These are phyloP conservation scores for Brettanomyces anomalus DNA, from an alignment of 805 yeast genomes.

Conservation along the genomic window DNA sequence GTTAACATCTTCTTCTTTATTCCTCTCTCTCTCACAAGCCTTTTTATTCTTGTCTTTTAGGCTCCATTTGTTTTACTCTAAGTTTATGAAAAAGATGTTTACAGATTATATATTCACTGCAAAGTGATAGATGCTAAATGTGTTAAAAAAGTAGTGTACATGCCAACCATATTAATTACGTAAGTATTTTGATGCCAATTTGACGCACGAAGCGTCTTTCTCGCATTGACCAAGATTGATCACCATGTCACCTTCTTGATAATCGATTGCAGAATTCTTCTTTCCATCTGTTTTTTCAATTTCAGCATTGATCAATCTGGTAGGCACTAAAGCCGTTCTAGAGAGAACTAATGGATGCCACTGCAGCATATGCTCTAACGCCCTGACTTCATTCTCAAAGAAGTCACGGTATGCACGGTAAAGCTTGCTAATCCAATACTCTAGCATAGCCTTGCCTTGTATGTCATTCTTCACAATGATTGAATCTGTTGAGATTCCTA, in stretches of 20 bases:
- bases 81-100: background rate
- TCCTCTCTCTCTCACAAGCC: no score
- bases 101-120: background rate
- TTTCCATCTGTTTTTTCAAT: conserved; percentile 14
- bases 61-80: no score
- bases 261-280: conserved; percentile 18
- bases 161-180: background rate
- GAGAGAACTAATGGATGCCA: conserved; percentile 87
- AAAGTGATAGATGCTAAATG: no score
- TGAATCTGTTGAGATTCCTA: conserved; percentile 57
- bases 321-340: conserved; percentile 62
- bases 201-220: conserved; percentile 41
- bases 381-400: conserved; percentile 50
- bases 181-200: conserved; percentile 31
- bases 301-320: conserved; percentile 43
- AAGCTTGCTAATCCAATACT: conserved; percentile 69
- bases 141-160: no score
- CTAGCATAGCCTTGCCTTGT: conserved; percentile 61
- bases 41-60: no score
- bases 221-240: conserved; percentile 54
- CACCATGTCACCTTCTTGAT: conserved; percentile 49
- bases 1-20: no score
- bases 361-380: conserved; percentile 78
- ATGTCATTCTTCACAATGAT: conserved; percentile 63
- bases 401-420: conserved; percentile 60